Evolutionary conservation across 1,284 basidiomycete genomes (phyloP).

Genomic region (Vanrija pseudolonga): DNA sequence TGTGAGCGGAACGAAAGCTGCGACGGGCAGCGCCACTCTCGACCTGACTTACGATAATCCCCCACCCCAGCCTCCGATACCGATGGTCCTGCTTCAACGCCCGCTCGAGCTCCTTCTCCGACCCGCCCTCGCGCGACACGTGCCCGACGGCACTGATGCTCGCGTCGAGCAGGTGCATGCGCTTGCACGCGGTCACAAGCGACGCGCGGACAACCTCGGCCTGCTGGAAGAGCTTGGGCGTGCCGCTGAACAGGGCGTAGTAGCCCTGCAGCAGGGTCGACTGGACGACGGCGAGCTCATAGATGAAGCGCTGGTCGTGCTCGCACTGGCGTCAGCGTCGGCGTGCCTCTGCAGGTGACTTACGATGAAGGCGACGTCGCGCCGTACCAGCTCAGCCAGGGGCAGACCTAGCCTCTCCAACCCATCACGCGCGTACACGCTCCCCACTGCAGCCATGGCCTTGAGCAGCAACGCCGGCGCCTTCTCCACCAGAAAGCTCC

Average conservation of each 20-base stretch:
- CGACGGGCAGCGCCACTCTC: not conserved
- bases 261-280: slow-evolving; percentile 16
- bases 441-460: slow-evolving; percentile 21
- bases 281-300: slow-evolving; percentile 21
- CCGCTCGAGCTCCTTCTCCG: slow-evolving; percentile 11
- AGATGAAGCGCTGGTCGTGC: slow-evolving; percentile 20
- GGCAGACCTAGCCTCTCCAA: slow-evolving; percentile 13
- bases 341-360: not conserved
- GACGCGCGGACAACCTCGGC: slow-evolving; percentile 15
- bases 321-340: slow-evolving; percentile 12
- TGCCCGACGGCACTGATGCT: slow-evolving; percentile 9
- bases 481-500: slow-evolving; percentile 11
- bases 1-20: not conserved
- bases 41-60: slow-evolving; percentile 26
- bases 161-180: slow-evolving; percentile 24
- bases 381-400: slow-evolving; percentile 20
- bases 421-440: slow-evolving; percentile 22
- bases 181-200: slow-evolving; percentile 13
- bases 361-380: slow-evolving; percentile 22
- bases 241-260: slow-evolving; percentile 22
- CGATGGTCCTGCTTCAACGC: slow-evolving; percentile 19
- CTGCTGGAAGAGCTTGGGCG: slow-evolving; percentile 20
- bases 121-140: not conserved
- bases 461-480: slow-evolving; percentile 19
- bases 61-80: slow-evolving; percentile 21